Percentiles rank a stretch among this genome's conserved stretches.
phyloP scores from a whole-genome alignment of 805 yeast species.

The Wickerhamiella sergipiensis region DNA sequence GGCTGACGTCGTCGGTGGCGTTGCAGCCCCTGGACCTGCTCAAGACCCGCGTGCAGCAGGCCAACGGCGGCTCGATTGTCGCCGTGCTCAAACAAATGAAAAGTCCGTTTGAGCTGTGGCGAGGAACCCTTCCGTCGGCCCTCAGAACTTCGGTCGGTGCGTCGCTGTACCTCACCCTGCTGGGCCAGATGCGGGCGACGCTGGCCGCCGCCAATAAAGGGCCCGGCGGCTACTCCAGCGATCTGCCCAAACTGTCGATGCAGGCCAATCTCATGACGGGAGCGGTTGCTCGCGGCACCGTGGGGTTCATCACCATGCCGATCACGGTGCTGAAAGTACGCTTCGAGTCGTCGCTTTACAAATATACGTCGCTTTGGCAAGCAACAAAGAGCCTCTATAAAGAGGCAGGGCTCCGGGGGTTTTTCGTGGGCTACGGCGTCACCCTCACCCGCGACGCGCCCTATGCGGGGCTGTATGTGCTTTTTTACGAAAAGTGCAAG shows the following conservation, averaged over 20 bases:
- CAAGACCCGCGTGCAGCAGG: constrained; percentile 75
- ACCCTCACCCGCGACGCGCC: constrained; percentile 90
- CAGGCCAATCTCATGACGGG: constrained; percentile 65
- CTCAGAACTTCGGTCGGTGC: constrained; percentile 83
- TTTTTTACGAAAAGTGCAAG: constrained; percentile 70
- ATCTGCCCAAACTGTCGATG: constrained; percentile 58
- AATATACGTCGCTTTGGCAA: constrained; percentile 47
- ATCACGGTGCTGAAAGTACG: constrained; percentile 81
- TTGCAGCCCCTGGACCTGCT: constrained; percentile 83
- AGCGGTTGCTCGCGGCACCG: constrained; percentile 60
- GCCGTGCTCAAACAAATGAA: constrained; percentile 15
- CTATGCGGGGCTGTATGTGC: constrained; percentile 83
- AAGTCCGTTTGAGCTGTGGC: constrained; percentile 48
- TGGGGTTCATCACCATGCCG: constrained; percentile 89
- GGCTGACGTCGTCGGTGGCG: constrained; percentile 62
- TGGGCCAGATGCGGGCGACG: constrained; percentile 46
- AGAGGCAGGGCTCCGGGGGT: constrained; percentile 46
- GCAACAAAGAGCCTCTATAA: constrained; percentile 45
- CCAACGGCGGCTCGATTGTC: constrained; percentile 15
- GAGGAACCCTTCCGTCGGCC: constrained; percentile 88
- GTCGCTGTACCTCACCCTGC: constrained; percentile 65
- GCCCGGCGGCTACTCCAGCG: constrained; percentile 1
- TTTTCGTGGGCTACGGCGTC: constrained; percentile 77
- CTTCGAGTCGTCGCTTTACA: constrained; percentile 68
- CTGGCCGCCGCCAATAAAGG: constrained; percentile 25